Evolutionary conservation across 2,329 filamentous ascomycete genomes (phyloP).

Genomic region (Alternaria rosae): DNA sequence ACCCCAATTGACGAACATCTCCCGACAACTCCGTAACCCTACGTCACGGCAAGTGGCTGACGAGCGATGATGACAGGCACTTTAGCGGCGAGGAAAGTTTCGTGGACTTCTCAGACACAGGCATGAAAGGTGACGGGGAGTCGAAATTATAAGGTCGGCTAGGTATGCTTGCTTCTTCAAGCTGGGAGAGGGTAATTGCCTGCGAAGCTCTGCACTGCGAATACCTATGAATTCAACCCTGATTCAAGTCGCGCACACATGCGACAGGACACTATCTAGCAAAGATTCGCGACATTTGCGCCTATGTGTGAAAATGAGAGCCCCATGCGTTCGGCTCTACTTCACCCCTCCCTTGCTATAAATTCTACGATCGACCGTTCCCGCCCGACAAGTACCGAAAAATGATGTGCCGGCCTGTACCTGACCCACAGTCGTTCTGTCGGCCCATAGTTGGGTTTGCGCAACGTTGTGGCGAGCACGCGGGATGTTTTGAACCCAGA

Average conservation of each 20-base stretch:
- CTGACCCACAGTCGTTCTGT: neutral
- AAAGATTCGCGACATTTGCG: neutral
- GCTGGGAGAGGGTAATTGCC: neutral
- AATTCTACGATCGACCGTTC: neutral
- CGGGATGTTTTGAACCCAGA: conserved; percentile 7
- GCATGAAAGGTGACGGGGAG: conserved; percentile 19
- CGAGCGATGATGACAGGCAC: conserved; percentile 29
- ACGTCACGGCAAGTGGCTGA: conserved; percentile 9
- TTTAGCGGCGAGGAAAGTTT: conserved; percentile 50
- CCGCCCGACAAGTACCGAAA: neutral
- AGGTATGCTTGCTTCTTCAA: neutral
- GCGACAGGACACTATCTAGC: neutral
- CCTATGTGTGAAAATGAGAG: neutral
- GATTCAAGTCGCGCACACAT: neutral
- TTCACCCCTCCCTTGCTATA: neutral
- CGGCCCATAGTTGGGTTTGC: neutral
- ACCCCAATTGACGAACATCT: neutral
- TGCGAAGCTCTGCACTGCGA: neutral
- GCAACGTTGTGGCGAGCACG: neutral
- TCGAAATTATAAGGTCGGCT: conserved; percentile 33
- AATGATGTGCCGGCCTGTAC: neutral
- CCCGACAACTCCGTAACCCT: neutral
- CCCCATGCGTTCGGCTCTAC: neutral
- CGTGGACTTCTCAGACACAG: conserved; percentile 35
- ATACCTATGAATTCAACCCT: neutral